Base-by-base conservation (phyloP, 805 yeast species). In the Peterozyma xylosa region DNA sequence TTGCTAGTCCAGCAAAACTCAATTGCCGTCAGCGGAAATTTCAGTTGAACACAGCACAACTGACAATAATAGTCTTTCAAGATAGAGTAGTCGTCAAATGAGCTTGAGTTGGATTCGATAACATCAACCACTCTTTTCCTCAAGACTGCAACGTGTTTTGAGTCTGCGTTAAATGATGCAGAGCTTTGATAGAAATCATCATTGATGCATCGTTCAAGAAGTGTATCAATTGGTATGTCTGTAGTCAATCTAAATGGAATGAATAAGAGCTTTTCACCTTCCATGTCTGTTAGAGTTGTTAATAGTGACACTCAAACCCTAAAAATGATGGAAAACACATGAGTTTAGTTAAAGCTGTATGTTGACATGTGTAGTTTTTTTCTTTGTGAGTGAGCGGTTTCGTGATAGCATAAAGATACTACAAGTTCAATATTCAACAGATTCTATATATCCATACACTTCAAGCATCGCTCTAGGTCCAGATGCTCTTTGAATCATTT, bases 1-100 rank as follows among this genome's bases (percentile, higher is more conserved):
- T 87, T 76, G 17, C 82, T 81, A 54, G 66, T 76, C 98, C 97
- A 91, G 0, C 77, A 68, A 50, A 87, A 82, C 34, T 69, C 73
- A 9, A 77, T 62, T 15, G 72, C 66, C 48, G 82, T 82, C 29
- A 68, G 67, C 0, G 93, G 88, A 47, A 90, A 82, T 54, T 83
- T 86, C 39, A 60, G 45, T 33, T 60, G 59, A 7, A 85, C 45
- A 9, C 66, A 65, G 1, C 60, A 47, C 10, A 86, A 50, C 37
- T 71, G 70, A 4, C 61, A 48, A 49, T 68, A 74, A 55, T 84
- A 86, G 37, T 70, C 57, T 37, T 64, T 62, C 32, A 78, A 50
- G 1, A 59, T 43, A 0, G 59, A 60, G 5, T 73, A 43, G 33
- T 67, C 66, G n/a, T 64, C 64, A 1, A 64, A 44, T 0, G 71